These are phyloP conservation scores for Biscutella laevigata DNA, from an alignment of 441 rosid genomes.

Conservation along the genomic window DNA sequence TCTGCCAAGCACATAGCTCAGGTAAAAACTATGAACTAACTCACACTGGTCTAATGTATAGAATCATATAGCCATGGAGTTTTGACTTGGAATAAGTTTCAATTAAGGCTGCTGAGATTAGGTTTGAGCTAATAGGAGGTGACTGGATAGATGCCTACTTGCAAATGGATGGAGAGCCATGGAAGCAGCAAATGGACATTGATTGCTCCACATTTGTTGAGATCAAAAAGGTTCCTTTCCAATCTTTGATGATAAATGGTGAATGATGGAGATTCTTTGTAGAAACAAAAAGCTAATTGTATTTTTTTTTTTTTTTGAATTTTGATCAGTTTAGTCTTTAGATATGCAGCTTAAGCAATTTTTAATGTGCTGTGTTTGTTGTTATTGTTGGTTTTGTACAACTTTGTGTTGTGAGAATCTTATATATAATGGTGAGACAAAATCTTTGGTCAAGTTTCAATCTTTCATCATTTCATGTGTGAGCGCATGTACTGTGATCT, in stretches of 20 bases:
- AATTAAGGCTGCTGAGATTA: slow-evolving; percentile 83
- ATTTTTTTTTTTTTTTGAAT: slow-evolving; percentile 12
- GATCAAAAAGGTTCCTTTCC: slow-evolving; percentile 72
- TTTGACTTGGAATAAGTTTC: too few species aligned
- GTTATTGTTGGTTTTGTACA: slow-evolving; percentile 5
- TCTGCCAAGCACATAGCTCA: slow-evolving; percentile 96
- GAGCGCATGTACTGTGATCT: too few species aligned
- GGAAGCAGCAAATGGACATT: slow-evolving; percentile 73
- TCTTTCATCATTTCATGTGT: background rate
- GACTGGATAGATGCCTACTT: slow-evolving; percentile 76
- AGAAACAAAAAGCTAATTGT: slow-evolving; percentile 25
- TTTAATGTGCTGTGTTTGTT: background rate
- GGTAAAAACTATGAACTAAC: too few species aligned
- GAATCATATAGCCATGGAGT: background rate
- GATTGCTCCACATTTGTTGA: slow-evolving; percentile 69
- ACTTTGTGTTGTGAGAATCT: slow-evolving; percentile 7
- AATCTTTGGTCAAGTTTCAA: background rate
- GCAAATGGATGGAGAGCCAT: slow-evolving; percentile 99
- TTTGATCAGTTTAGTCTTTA: slow-evolving; percentile 13
- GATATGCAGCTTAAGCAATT: background rate
- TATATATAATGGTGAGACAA: background rate
- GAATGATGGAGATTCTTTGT: slow-evolving; percentile 30
- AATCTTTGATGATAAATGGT: slow-evolving; percentile 59
- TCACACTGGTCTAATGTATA: background rate
- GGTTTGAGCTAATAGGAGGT: slow-evolving; percentile 85